A percentile compares a stretch with the other conserved stretches of the same genome.
Evolutionary conservation across 2,329 filamentous ascomycete species (phyloP).

Genomic region (Aspergillus costaricaensis): DNA sequence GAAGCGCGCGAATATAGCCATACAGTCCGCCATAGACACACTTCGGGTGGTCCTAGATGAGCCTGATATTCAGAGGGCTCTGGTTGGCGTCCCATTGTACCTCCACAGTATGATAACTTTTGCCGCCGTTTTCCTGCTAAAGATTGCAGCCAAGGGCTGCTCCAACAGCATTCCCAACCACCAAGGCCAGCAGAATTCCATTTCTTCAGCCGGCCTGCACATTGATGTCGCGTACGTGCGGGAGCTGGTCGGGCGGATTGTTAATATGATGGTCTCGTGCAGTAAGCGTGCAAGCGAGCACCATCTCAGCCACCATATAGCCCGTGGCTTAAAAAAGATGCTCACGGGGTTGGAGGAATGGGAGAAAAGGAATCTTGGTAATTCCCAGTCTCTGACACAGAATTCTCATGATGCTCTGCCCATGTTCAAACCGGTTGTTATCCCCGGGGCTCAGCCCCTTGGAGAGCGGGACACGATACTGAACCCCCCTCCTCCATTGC

Average conservation of each 20-base stretch:
- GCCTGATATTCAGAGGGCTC: slow-evolving; percentile 44
- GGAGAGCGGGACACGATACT: slow-evolving; percentile 41
- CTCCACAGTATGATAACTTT: slow-evolving; percentile 53
- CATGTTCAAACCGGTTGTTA: slow-evolving; percentile 40
- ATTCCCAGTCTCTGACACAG: slow-evolving; percentile 25
- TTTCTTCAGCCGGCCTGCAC: slow-evolving; percentile 38
- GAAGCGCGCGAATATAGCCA: slow-evolving; percentile 47
- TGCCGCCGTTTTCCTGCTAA: slow-evolving; percentile 49
- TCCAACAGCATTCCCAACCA: slow-evolving; percentile 36
- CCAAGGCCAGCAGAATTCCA: slow-evolving; percentile 40
- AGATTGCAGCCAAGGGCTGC: slow-evolving; percentile 46
- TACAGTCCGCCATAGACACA: slow-evolving; percentile 46
- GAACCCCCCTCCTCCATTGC: slow-evolving; percentile 37
- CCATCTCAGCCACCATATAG: slow-evolving; percentile 45
- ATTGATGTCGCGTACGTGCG: slow-evolving; percentile 41
- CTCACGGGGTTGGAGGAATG: slow-evolving; percentile 43
- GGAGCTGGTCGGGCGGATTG: slow-evolving; percentile 35
- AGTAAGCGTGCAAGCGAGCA: slow-evolving; percentile 43
- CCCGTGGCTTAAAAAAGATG: slow-evolving; percentile 43
- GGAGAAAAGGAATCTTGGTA: slow-evolving; percentile 36
- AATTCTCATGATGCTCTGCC: slow-evolving; percentile 30
- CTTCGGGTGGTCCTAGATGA: slow-evolving; percentile 47
- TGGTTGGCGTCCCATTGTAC: slow-evolving; percentile 49
- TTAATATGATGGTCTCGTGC: slow-evolving; percentile 43
- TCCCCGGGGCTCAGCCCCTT: slow-evolving; percentile 40